Conservation (phyloP, 257 asterid species). For the Capsicum baccatum region DNA sequence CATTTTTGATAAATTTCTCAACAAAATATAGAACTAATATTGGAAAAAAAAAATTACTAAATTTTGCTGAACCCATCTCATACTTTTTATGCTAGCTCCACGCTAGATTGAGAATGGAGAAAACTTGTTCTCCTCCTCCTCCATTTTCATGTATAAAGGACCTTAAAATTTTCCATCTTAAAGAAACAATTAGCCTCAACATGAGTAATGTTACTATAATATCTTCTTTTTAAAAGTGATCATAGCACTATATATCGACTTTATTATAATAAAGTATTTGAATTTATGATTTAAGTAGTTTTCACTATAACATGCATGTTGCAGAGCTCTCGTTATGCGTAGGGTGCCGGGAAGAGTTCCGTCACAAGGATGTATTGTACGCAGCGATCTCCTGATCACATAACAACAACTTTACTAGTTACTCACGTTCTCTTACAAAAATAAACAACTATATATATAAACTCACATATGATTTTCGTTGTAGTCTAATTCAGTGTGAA, state of each 20-base stretch:
- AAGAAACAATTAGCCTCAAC: neutral
- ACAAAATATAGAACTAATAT: neutral
- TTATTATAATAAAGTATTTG: neutral
- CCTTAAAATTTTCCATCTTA: neutral
- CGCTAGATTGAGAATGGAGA: neutral
- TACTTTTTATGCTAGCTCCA: neutral
- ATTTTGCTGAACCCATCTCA: neutral
- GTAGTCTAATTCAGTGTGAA: no score
- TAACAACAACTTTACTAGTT: no score
- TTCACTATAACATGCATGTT: neutral
- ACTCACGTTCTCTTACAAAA: no score
- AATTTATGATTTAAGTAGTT: neutral
- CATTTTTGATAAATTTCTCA: no score
- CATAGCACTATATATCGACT: neutral
- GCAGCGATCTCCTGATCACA: no score
- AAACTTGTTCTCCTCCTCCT: neutral
- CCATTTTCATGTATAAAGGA: neutral
- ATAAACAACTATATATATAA: no score
- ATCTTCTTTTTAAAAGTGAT: neutral
- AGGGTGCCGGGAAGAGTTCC: no score
- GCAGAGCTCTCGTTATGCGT: no score
- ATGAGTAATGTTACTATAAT: neutral
- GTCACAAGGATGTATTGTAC: no score
- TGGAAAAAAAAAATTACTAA: no score
- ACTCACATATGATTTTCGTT: no score